Base-by-base conservation (phyloP, 2,329 filamentous ascomycete species). In the Leptoxyphium fumago region DNA sequence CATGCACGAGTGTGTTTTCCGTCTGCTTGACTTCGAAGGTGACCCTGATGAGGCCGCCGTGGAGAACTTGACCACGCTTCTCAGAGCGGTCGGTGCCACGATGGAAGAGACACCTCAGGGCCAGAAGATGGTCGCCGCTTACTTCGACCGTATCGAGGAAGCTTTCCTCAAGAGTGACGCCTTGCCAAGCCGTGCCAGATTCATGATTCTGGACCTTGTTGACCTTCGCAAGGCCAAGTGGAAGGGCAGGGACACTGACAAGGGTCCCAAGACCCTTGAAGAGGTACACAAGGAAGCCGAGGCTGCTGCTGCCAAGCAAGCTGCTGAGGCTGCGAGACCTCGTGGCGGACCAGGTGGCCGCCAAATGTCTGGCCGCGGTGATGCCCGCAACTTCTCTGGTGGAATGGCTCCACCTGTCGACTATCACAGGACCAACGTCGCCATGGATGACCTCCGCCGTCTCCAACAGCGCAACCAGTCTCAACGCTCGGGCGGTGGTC, bases 1-100 rank as follows among this genome's bases (percentile, higher is more conserved):
- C 68, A 98, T 98, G 91, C 89, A 98, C 71, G 86, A 95, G 67
- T 98, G 91, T 75, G 87, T 98, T 26, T 82, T 87, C 70, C 94
- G 94, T 67, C 77, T 98, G 50, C 84, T 98, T 53, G 89, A 98
- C 67, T 96, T 93, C 65, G 82, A 89, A 59, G 87, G 85, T 49
- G 71, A 86, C 48, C 91, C 91, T 39, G 91, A 98, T 55, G 91
- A 98, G 68, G 84, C 89, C 43, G 88, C 95, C 64, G 82, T 98
- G 48, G 91, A 98, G 73, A 94, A 86, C 54, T 78, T 98, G 65
- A 87, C 82, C 57, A 95, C 93, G 69, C 74, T 98, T 50, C 76
- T 98, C 48, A 80, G 82, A 53, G 94, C 91, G 34, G 93, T 98
- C 50, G 91, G 91, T 70, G 75, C 70, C 54, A 89, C 87, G 61